Percentiles rank a stretch among this genome's conserved stretches.
phyloP scores from a whole-genome alignment of 2,329 filamentous ascomycete genomes.

The Microdochium bolleyi region DNA sequence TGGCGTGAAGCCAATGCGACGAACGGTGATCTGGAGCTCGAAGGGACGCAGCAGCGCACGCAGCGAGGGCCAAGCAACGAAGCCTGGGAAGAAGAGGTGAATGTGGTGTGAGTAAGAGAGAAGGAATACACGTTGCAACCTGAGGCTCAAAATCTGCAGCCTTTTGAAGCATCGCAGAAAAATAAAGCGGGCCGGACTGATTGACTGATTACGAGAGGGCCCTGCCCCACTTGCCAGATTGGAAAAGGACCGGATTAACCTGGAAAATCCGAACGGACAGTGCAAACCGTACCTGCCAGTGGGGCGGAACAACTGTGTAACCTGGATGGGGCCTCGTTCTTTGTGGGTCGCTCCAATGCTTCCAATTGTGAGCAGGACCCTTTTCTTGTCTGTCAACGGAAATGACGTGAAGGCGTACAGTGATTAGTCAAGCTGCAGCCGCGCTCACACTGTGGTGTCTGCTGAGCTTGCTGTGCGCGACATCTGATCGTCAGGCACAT shows the following conservation, averaged over 20 bases:
- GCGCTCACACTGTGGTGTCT: too few relatives aligned
- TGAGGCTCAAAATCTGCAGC: constrained; percentile 20
- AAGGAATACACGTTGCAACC: background rate
- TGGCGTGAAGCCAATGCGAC: background rate
- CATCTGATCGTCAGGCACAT: too few relatives aligned
- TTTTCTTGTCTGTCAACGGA: too few relatives aligned
- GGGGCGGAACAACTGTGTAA: too few relatives aligned
- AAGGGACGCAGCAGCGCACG: background rate
- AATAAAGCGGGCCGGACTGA: constrained; percentile 5
- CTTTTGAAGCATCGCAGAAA: constrained; percentile 8
- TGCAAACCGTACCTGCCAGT: background rate
- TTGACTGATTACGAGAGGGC: background rate
- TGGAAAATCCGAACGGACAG: background rate
- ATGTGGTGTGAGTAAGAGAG: constrained; percentile 10
- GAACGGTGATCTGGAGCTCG: background rate
- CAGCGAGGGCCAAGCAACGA: background rate
- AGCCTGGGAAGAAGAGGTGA: background rate
- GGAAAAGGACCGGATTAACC: background rate
- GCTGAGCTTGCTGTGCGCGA: too few relatives aligned
- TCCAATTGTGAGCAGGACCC: too few relatives aligned
- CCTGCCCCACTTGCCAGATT: background rate
- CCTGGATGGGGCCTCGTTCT: too few relatives aligned
- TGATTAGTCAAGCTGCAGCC: too few relatives aligned
- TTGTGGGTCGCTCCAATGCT: too few relatives aligned
- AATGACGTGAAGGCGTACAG: too few relatives aligned